Evolutionary conservation across 2,329 filamentous ascomycete species (phyloP).

Genomic region (Thelonectria rubi): DNA sequence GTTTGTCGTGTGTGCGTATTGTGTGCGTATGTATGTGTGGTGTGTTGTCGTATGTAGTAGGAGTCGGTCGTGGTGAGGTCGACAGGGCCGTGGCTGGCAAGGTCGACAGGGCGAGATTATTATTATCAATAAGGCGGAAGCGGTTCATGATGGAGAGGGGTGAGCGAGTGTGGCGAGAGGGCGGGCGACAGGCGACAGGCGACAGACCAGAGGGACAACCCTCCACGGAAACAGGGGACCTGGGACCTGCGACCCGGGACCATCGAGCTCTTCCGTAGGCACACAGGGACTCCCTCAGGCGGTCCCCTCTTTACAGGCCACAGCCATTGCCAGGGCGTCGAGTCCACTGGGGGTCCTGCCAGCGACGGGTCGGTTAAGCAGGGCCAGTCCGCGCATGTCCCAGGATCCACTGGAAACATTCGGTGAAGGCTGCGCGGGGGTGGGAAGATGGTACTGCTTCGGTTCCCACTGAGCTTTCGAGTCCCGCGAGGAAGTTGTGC

Average conservation of each 20-base stretch:
- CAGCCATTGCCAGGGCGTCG: slow-evolving; percentile 63
- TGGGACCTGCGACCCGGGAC: too few species aligned
- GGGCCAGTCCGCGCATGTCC: slow-evolving; percentile 58
- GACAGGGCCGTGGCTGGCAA: slow-evolving; percentile 2
- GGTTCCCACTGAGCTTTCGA: slow-evolving; percentile 51
- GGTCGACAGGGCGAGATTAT: slow-evolving; percentile 29
- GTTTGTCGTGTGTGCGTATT: slow-evolving; percentile 13
- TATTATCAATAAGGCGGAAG: slow-evolving; percentile 36
- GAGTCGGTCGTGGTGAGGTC: slow-evolving; percentile 12
- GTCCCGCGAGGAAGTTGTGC: slow-evolving; percentile 41
- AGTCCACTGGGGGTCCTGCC: slow-evolving; percentile 60
- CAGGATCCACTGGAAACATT: slow-evolving; percentile 49
- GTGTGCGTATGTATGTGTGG: slow-evolving; percentile 11
- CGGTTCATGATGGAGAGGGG: slow-evolving; percentile 12
- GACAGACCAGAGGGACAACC: background rate
- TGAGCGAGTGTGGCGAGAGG: slow-evolving; percentile 4
- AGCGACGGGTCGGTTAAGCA: slow-evolving; percentile 55
- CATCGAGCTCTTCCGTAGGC: slow-evolving; percentile 3
- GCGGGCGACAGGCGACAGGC: background rate
- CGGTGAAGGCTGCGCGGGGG: slow-evolving; percentile 51
- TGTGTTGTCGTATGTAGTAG: background rate
- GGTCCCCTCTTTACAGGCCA: slow-evolving; percentile 60
- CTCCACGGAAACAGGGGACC: background rate
- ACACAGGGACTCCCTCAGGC: background rate
- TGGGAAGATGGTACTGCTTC: slow-evolving; percentile 50